Evolutionary conservation across 2,329 filamentous ascomycete species (phyloP), one percentile per base, ranked within the genome.

Genomic region (Fusarium subglutinans): DNA sequence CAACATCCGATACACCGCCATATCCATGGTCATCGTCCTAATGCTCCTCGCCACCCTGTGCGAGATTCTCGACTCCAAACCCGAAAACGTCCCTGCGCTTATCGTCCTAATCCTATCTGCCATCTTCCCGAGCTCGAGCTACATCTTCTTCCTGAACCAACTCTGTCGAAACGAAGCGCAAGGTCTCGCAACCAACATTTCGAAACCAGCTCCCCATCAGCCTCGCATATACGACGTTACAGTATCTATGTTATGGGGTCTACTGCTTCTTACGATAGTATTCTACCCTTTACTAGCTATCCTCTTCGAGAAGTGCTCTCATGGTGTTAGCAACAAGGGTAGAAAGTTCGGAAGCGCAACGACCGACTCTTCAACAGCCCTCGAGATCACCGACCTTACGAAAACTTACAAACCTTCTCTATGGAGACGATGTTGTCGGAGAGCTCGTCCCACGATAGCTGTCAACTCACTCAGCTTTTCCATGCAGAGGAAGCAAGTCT

Each of bases 401-500:
- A 63, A 63, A n/a, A 41, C 53, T 8, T 63, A 63, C 9, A 63
- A 63, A 11, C 35, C 60, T 6, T 43, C 47, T 0, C n/a, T 60
- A 8, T 60, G 57, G 57, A 35, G 47, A 35, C 11, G 37, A 0
- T 60, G 57, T 20, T 60, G 47, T 10, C 35, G 57, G 4, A 55
- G 57, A n/a, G 47, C 28, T 13, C 48, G 38, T 6, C 37, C 37
- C 5, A 55, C 47, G 10, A 59, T 63, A 12, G 60, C 53, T 13
- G 60, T 63, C 6, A 63, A 63, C n/a, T 41, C 60, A 3, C 53
- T 63, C 3, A 63, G 53, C 12, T 41, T 63, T 2, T 48, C 53
- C 3, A 59, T 47, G 41, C 53, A 59, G 26, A 63, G 47, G 4
- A 47, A 59, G 43, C 45, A 90, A 88, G 1, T 93, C 96, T 2